phyloP scores from a whole-genome alignment of 495 filamentous ascomycete genomes.

The Massariosphaeria phaeospora region DNA sequence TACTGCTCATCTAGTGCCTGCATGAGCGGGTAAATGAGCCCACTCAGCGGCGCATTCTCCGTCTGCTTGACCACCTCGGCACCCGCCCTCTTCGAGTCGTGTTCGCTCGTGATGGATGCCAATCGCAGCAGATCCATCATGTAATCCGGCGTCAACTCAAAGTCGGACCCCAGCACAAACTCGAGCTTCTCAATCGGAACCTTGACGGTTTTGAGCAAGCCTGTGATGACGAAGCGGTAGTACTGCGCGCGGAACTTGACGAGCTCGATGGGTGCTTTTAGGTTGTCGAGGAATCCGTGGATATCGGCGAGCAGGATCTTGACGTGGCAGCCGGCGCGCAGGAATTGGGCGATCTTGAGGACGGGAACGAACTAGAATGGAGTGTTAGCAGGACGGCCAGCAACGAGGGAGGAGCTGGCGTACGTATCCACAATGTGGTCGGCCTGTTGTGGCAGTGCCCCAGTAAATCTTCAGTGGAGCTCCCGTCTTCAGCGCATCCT shows the following conservation, averaged over 20 bases:
- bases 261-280: constrained; percentile 84
- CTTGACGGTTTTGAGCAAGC: constrained; percentile 37
- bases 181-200: constrained; percentile 66
- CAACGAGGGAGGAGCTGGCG: not conserved
- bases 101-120: constrained; percentile 39
- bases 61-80: constrained; percentile 92
- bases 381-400: not conserved
- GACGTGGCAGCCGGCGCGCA: constrained; percentile 77
- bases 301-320: constrained; percentile 60
- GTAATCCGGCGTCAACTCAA: constrained; percentile 66
- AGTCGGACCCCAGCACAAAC: constrained; percentile 79
- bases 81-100: constrained; percentile 78
- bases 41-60: constrained; percentile 65
- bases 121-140: constrained; percentile 65
- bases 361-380: constrained; percentile 57
- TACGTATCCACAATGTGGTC: constrained; percentile 72
- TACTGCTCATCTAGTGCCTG: constrained; percentile 91
- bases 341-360: constrained; percentile 84
- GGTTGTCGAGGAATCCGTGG: constrained; percentile 74
- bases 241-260: constrained; percentile 54
- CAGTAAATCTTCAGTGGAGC: constrained; percentile 28
- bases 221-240: constrained; percentile 41
- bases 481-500: constrained; percentile 58
- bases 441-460: constrained; percentile 73
- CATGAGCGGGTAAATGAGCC: constrained; percentile 82